Percentiles rank a stretch among this genome's conserved stretches.
Conservation (phyloP, 2,329 filamentous ascomycete genomes). For the Cercospora janseana region DNA sequence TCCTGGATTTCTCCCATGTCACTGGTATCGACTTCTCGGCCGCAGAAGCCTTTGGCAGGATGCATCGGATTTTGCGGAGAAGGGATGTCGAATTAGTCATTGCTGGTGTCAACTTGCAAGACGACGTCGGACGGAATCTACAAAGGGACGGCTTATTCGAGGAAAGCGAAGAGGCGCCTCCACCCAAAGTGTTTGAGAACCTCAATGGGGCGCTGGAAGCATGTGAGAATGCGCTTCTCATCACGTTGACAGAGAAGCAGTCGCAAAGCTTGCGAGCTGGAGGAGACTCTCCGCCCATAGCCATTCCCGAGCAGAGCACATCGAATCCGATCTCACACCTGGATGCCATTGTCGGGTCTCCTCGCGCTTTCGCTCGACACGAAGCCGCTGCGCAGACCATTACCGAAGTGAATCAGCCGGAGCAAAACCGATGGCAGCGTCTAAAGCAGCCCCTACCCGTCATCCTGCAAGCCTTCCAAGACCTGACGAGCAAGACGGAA, state of each 20-base stretch:
- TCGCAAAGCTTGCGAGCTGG: conserved; percentile 42
- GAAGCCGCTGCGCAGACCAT: conserved; percentile 75
- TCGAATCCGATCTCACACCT: conserved; percentile 29
- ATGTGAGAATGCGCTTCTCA: conserved; percentile 91
- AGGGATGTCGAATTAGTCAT: conserved; percentile 78
- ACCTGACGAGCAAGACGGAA: conserved; percentile 78
- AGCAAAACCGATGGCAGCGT: conserved; percentile 70
- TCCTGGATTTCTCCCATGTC: conserved; percentile 85
- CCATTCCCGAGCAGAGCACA: conserved; percentile 30
- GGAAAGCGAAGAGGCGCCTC: conserved; percentile 59
- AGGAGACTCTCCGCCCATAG: conserved; percentile 47
- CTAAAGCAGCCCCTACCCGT: conserved; percentile 89
- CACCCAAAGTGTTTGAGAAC: conserved; percentile 70
- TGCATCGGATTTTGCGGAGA: conserved; percentile 76
- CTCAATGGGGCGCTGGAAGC: conserved; percentile 91
- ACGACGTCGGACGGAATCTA: conserved; percentile 73
- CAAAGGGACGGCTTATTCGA: conserved; percentile 80
- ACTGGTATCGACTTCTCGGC: conserved; percentile 94
- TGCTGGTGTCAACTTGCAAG: conserved; percentile 74
- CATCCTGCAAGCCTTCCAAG: conserved; percentile 93
- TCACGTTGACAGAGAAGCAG: conserved; percentile 40
- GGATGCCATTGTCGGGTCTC: conserved; percentile 60
- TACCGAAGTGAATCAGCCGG: conserved; percentile 53
- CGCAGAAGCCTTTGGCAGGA: conserved; percentile 88
- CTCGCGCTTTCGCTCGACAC: conserved; percentile 72